Percentiles rank a stretch among this genome's conserved stretches.
phyloP scores from a whole-genome alignment of 169 alveolate genomes.

The Plasmodium blacklocki region DNA sequence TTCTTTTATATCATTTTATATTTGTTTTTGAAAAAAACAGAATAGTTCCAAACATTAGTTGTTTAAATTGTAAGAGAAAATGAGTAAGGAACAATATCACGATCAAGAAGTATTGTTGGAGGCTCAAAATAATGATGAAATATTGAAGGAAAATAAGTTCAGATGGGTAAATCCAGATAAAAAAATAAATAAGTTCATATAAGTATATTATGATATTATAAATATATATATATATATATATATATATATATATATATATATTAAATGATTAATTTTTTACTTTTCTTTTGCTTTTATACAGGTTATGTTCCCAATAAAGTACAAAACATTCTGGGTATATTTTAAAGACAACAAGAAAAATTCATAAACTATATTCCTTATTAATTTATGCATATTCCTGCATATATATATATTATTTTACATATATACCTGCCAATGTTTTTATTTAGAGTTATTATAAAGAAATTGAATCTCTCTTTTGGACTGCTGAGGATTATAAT shows the following conservation, averaged over 20 bases:
- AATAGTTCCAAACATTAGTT: not conserved
- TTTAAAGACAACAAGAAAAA: constrained; percentile 8
- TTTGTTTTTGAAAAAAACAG: not conserved
- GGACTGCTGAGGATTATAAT: constrained; percentile 92
- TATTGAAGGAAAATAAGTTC: constrained; percentile 88
- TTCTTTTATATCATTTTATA: not conserved
- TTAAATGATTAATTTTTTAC: not conserved
- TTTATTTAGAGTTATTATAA: constrained; percentile 86
- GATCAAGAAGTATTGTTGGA: constrained; percentile 75
- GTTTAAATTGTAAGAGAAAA: constrained; percentile 11
- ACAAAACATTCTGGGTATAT: constrained; percentile 88
- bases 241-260: not conserved
- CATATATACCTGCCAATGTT: not conserved
- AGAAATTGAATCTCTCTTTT: constrained; percentile 88
- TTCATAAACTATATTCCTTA: not conserved
- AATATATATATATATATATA: not conserved
- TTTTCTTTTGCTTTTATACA: not conserved
- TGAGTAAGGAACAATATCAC: constrained; percentile 39
- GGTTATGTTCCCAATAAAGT: constrained; percentile 90
- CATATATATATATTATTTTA: not conserved
- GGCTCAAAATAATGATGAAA: constrained; percentile 85
- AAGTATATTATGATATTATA: not conserved
- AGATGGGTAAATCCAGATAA: constrained; percentile 84
- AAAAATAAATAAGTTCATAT: not conserved
- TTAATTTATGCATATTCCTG: constrained; percentile 5